Conservation (phyloP, 2,329 filamentous ascomycete species). For the Madurella fahalii region DNA sequence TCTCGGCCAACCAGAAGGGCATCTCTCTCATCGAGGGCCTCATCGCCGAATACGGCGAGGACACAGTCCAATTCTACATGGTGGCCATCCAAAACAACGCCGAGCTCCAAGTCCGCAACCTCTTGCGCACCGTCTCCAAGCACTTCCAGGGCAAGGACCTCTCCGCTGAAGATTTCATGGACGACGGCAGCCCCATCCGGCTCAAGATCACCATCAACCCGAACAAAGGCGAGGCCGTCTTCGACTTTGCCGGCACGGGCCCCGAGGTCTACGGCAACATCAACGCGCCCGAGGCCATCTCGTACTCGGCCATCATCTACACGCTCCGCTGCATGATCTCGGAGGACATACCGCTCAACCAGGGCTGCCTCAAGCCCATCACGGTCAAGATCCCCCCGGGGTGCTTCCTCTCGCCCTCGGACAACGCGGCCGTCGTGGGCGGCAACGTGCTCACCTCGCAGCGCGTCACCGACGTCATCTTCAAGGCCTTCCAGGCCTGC, state of each 20-base stretch:
- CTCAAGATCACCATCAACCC: conserved; percentile 72
- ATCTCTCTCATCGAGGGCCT: conserved; percentile 71
- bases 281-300: conserved; percentile 75
- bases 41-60: conserved; percentile 73
- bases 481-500: conserved; percentile 74
- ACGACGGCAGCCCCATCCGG: conserved; percentile 75
- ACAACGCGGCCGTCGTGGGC: conserved; percentile 75
- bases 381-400: conserved; percentile 68
- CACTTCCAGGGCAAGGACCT: conserved; percentile 68
- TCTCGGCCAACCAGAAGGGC: conserved; percentile 82
- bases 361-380: conserved; percentile 76
- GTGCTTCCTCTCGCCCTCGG: conserved; percentile 70
- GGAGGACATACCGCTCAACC: conserved; percentile 80
- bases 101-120: conserved; percentile 66
- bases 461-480: conserved; percentile 76
- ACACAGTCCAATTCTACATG: conserved; percentile 82
- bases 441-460: conserved; percentile 79
- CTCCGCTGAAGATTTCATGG: conserved; percentile 76
- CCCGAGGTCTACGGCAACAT: conserved; percentile 72
- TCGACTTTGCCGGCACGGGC: conserved; percentile 72
- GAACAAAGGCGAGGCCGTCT: conserved; percentile 69
- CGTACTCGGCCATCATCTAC: conserved; percentile 79
- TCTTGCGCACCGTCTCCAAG: conserved; percentile 68
- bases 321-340: conserved; percentile 75
- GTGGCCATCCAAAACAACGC: conserved; percentile 76